Base-by-base conservation (phyloP, 345 rosid species). In the Heritiera fomes region DNA sequence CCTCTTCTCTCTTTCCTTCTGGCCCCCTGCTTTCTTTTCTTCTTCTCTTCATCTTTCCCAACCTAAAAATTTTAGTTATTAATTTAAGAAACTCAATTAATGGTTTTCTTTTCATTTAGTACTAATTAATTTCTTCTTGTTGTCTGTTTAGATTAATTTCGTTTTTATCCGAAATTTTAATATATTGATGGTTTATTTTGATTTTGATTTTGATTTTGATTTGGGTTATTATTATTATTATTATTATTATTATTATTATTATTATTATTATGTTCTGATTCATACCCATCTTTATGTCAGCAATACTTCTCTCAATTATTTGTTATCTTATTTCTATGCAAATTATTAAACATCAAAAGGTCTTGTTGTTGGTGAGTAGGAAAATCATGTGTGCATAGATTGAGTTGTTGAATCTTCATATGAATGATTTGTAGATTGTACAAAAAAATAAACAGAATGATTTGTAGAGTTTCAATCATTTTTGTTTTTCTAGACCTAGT, bases 301-400 rank as follows among this genome's bases (percentile, higher is more conserved):
- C 78, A 75, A 43, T 45, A 45, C 40, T 15, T 72, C 58, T 76
- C 56, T 64, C 61, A 64, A 49, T 76, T 17, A 50, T 30, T 8
- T 47, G 13, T 63, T 76, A 76, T 49, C 71, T 50, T 38, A 32
- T 76, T 76, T 64, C 71, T 65, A n/a, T 63, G 23, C 38, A 65
- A 76, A 50, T 73, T 53, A 74, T 70, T 34, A 34, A 34, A 34
- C 38, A 34, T 3, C 3, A 34, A 34, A 34, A 34, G 38, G 38
- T 34, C 28, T 20, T 41, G 43, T 20, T 41, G 43, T 14, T 28
- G 38, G n/a, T 71, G 75, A 70, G 74, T 70, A 28, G 43, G 74
- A 70, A 47, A 70, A 49, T 6, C 15, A 40, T 41, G 14, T 23
- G 52, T 47, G 34, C 30, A 18, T 18, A 7, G 63, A 38, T 53